phyloP scores from a whole-genome alignment of 164 flowering plant species.

The Annona cherimola region DNA sequence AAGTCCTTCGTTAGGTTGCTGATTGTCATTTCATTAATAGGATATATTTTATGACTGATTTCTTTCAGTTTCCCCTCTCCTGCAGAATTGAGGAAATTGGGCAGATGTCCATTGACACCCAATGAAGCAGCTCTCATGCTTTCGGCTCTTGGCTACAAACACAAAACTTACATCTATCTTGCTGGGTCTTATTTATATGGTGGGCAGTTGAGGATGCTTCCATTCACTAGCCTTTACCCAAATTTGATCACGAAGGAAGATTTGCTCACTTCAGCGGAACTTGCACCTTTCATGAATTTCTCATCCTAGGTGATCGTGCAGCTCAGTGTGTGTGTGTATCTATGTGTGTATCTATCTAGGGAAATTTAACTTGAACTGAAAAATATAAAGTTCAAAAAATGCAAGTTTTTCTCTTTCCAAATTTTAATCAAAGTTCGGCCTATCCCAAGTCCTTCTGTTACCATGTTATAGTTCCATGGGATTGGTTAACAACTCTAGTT shows the following conservation, averaged over 20 bases:
- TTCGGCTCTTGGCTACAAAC: constrained; percentile 65
- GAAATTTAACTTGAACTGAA: no score
- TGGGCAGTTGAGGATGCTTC: constrained; percentile 61
- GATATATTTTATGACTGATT: constrained; percentile 6
- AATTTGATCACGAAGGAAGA: constrained; percentile 86
- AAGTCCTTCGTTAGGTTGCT: background rate
- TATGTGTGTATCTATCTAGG: no score
- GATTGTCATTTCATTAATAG: background rate
- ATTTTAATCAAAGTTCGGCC: no score
- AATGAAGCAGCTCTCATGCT: constrained; percentile 96
- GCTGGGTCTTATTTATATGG: constrained; percentile 91
- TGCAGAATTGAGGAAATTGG: constrained; percentile 52
- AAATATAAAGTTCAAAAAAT: no score
- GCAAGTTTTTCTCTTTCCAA: no score
- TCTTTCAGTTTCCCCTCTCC: constrained; percentile 58
- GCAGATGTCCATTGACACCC: constrained; percentile 92
- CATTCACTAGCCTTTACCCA: constrained; percentile 69
- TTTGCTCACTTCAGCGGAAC: constrained; percentile 76
- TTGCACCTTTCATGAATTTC: constrained; percentile 78
- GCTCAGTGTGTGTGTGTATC: no score
- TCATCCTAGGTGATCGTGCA: constrained; percentile 72
- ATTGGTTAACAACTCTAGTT: no score
- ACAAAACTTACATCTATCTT: constrained; percentile 63
- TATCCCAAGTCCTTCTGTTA: no score
- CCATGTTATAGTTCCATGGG: no score